Conservation (phyloP, 495 filamentous ascomycete species). For the Aspergillus conjunctus region DNA sequence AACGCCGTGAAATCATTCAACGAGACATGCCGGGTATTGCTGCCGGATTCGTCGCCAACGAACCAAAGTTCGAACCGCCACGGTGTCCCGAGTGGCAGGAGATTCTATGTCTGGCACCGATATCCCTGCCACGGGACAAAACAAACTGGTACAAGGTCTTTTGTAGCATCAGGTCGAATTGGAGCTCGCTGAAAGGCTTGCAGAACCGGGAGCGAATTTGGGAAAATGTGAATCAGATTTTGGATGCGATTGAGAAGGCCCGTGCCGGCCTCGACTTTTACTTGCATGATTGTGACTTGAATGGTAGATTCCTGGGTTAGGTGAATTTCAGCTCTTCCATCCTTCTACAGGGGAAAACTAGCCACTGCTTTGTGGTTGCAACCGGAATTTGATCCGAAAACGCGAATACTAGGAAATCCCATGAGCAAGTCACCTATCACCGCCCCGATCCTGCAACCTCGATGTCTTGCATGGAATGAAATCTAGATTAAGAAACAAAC, state of each 20-base stretch:
- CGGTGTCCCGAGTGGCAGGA: conserved; percentile 20
- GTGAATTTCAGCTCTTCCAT: too few relatives aligned
- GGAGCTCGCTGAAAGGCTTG: conserved; percentile 30
- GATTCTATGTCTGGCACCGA: background rate
- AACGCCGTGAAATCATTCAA: background rate
- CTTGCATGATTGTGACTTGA: too few relatives aligned
- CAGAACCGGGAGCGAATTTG: conserved; percentile 35
- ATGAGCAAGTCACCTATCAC: too few relatives aligned
- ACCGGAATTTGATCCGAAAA: too few relatives aligned
- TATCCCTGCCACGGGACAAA: background rate
- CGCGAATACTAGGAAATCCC: too few relatives aligned
- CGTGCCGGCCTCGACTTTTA: background rate
- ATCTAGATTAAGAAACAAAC: too few relatives aligned
- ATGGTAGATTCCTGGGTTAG: too few relatives aligned
- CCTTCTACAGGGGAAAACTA: too few relatives aligned
- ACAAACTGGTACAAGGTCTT: conserved; percentile 2
- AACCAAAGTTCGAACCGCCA: background rate
- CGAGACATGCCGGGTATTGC: background rate
- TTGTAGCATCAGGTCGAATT: conserved; percentile 18
- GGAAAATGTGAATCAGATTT: conserved; percentile 29
- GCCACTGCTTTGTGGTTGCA: too few relatives aligned
- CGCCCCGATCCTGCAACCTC: too few relatives aligned
- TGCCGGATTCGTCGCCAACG: background rate
- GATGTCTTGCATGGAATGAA: too few relatives aligned
- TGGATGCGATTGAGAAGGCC: background rate